Base-by-base conservation (phyloP, 345 rosid genomes). In the Alliaria petiolata region DNA sequence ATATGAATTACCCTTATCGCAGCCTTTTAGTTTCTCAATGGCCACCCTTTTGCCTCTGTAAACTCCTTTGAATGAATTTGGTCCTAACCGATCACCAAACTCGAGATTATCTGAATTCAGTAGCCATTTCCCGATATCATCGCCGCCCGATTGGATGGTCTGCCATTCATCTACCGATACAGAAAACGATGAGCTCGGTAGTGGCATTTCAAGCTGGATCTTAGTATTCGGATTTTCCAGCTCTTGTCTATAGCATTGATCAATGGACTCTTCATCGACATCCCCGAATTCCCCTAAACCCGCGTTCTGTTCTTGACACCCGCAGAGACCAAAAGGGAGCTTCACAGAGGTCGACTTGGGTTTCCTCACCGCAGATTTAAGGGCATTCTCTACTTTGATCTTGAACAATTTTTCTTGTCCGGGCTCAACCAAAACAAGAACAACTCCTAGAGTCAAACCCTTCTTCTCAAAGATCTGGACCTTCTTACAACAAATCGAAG, bases 391-490 rank as follows among this genome's bases (percentile, higher is more conserved):
- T 9, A 91, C 62, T 74, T 85, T 85, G 13, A 74, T 55, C 62
- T 81, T 88, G 53, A 85, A 84, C 53, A 69, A 54, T 15, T 81
- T 91, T 57, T 87, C 90, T 70, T 85, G 87, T 25, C 90, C 86
- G 0, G 81, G 65, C 76, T 83, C 90, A 61, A 88, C 86, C 25
- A 74, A 38, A 76, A 95, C 76, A 70, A 85, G 74, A 66, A 87
- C 77, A 47, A 89, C 83, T 68, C 93, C 99, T 3, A 95, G 87
- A 8, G 96, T 91, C 54, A 88, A 95, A 8, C 95, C 93, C 35
- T 91, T 95, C 88, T 91, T 95, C 85, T 95, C 97, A 74, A 95
- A 95, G 80, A 91, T 89, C 81, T 91, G 99, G 22, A 82, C 85
- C 74, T 85, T 86, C 86, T 91, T 89, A 77, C 87, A 91, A 72